Conservation (phyloP, 441 rosid genomes). For the Corymbia calophylla region DNA sequence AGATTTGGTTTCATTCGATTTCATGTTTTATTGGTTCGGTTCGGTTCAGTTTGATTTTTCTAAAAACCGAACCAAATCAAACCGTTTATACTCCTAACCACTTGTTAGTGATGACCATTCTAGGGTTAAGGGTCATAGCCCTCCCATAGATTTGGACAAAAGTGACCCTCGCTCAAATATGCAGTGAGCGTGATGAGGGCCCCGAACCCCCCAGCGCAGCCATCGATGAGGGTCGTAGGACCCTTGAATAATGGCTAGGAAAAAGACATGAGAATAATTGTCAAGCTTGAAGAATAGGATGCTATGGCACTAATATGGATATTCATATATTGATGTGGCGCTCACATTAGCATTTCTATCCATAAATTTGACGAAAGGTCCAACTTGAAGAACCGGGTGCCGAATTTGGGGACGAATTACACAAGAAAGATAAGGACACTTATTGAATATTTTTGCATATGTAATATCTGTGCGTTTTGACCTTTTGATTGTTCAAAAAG, state of each 20-base stretch:
- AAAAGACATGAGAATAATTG: too few relatives aligned
- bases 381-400: background rate
- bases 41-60: too few relatives aligned
- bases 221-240: background rate
- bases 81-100: background rate
- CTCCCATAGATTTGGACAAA: background rate
- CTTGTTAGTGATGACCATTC: too few relatives aligned
- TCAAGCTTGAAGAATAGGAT: background rate
- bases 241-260: too few relatives aligned
- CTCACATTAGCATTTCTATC: background rate
- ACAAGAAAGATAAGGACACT: background rate
- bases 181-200: too few relatives aligned
- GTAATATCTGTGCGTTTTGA: too few relatives aligned
- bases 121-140: background rate
- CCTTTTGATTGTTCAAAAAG: background rate
- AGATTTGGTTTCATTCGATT: too few relatives aligned
- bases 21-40: too few relatives aligned
- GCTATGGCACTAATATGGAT: background rate
- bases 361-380: background rate
- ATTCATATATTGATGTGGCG: background rate
- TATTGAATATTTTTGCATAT: background rate
- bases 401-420: background rate
- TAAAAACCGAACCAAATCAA: too few relatives aligned
- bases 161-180: too few relatives aligned
- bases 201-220: fast-evolving